Conservation (phyloP, 2,329 filamentous ascomycete species). For the Arachnomyces sp. region DNA sequence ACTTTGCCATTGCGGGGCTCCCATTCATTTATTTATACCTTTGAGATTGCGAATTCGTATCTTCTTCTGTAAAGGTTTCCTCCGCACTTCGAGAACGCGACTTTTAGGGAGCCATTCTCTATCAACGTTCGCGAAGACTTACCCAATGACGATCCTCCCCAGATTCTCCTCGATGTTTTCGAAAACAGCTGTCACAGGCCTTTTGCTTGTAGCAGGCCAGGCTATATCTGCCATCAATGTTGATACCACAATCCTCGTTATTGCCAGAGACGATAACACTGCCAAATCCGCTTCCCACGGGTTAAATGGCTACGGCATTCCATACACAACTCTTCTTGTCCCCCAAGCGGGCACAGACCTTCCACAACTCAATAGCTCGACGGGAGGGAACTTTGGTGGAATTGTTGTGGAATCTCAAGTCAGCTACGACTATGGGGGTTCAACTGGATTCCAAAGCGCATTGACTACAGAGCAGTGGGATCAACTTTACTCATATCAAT, state of each 20-base stretch:
- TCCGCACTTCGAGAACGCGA: no score
- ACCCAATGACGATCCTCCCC: no score
- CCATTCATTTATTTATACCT: no score
- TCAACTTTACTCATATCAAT: conserved; percentile 50
- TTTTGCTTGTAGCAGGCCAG: no score
- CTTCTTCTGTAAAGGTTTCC: no score
- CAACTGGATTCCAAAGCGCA: conserved; percentile 41
- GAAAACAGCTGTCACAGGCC: no score
- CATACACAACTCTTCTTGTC: conserved; percentile 48
- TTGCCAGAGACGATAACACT: conserved; percentile 45
- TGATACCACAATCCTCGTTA: conserved; percentile 38
- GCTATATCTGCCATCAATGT: no score
- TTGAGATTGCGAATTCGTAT: no score
- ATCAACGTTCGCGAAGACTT: no score
- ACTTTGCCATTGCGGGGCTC: no score
- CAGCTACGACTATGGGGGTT: conserved; percentile 43
- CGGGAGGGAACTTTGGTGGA: conserved; percentile 50
- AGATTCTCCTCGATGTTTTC: no score
- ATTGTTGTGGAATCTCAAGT: conserved; percentile 50
- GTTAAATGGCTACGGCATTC: conserved; percentile 54
- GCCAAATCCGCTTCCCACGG: conserved; percentile 45
- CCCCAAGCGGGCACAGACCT: conserved; percentile 44
- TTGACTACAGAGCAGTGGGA: conserved; percentile 50
- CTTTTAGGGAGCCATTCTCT: no score
- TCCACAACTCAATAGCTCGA: conserved; percentile 44